These are phyloP conservation scores for Cyberlindnera xishuangbannaensis DNA, from an alignment of 805 yeast species.

Conservation along the genomic window DNA sequence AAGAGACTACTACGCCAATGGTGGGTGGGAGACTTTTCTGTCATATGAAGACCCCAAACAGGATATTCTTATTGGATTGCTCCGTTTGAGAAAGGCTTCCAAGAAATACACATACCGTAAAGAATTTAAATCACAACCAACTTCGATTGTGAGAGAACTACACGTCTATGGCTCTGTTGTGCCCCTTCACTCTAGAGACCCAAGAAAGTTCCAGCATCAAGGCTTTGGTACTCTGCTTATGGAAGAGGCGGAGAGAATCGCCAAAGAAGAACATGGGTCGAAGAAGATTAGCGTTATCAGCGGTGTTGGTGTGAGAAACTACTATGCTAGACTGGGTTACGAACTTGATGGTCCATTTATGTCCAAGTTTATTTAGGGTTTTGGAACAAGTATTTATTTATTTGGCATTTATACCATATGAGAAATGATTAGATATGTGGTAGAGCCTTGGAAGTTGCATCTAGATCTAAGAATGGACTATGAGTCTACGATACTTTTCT, in stretches of 20 bases:
- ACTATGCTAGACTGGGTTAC: conserved; percentile 89
- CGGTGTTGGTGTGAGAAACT: conserved; percentile 97
- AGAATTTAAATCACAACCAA: conserved; percentile 76
- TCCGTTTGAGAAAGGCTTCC: conserved; percentile 83
- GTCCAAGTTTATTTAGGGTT: conserved; percentile 60
- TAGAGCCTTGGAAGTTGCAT: too few species aligned
- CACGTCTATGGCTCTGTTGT: conserved; percentile 98
- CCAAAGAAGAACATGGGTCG: conserved; percentile 92
- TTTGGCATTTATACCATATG: too few species aligned
- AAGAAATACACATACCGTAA: conserved; percentile 86
- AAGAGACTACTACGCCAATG: conserved; percentile 95
- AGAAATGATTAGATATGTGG: too few species aligned
- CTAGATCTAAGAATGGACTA: too few species aligned
- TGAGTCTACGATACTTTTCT: too few species aligned
- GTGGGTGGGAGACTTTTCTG: conserved; percentile 97
- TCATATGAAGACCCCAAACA: conserved; percentile 96
- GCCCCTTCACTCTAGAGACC: conserved; percentile 93
- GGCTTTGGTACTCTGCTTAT: conserved; percentile 95
- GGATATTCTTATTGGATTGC: conserved; percentile 87
- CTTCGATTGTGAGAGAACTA: conserved; percentile 92
- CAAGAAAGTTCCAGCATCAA: conserved; percentile 97
- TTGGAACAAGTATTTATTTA: too few species aligned
- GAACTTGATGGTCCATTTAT: conserved; percentile 92
- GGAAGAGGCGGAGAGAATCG: conserved; percentile 98
- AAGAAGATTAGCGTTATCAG: conserved; percentile 87